Conservation (phyloP, 768 basidiomycete species). For the Fomitopsis serialis region DNA sequence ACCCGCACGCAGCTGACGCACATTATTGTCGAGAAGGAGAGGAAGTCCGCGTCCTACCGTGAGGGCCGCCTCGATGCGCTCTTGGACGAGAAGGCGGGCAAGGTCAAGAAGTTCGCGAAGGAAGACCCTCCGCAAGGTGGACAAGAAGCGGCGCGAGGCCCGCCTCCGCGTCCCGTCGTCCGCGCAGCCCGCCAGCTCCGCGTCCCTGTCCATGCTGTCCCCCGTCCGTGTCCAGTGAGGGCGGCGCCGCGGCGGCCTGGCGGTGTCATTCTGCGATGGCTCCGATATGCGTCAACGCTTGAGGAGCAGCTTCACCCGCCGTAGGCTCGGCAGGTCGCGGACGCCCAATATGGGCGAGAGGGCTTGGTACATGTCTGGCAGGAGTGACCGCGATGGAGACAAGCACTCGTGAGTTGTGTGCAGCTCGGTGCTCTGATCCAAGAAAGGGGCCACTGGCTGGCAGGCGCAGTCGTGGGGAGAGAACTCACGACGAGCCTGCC, state of each 20-base stretch:
- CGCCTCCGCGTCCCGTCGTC: constrained; percentile 15
- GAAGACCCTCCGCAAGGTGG: constrained; percentile 74
- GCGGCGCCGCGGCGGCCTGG: neutral
- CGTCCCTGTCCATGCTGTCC: constrained; percentile 2
- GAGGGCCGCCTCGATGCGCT: constrained; percentile 70
- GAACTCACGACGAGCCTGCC: neutral
- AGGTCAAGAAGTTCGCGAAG: constrained; percentile 92
- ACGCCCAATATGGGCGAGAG: constrained; percentile 60
- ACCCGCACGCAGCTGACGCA: constrained; percentile 62
- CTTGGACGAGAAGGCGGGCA: constrained; percentile 79
- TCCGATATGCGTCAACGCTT: constrained; percentile 62
- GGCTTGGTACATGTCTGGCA: constrained; percentile 43
- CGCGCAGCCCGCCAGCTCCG: too few species aligned
- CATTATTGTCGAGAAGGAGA: constrained; percentile 90
- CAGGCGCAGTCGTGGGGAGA: neutral
- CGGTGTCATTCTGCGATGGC: constrained; percentile 11
- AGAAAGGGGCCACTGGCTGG: neutral
- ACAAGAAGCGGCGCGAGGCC: constrained; percentile 31
- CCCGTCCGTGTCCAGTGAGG: too few species aligned
- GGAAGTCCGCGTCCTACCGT: constrained; percentile 77
- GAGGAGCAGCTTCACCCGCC: constrained; percentile 73
- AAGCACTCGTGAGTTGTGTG: neutral
- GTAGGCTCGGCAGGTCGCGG: constrained; percentile 55
- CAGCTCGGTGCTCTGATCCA: neutral
- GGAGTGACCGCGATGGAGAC: neutral